Conservation (phyloP, 345 rosid species). For the Psidium guajava region DNA sequence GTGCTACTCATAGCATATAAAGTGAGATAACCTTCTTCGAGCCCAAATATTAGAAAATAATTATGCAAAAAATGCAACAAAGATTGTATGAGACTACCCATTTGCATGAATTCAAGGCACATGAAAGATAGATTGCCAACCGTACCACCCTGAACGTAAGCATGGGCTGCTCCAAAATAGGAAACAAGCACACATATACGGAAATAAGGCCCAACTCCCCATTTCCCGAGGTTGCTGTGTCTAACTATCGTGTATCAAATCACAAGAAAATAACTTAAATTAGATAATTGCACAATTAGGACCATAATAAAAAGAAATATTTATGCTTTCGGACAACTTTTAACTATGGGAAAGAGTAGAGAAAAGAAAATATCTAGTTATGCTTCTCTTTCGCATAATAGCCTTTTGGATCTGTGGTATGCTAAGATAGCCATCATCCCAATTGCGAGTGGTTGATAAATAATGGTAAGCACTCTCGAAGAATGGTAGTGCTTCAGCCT, state of each 20-base stretch:
- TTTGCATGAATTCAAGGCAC: constrained; percentile 81
- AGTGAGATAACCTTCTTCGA: too few species aligned
- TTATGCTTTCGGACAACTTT: constrained; percentile 14
- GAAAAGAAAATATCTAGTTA: constrained; percentile 52
- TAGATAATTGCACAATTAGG: too few species aligned
- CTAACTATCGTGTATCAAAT: constrained; percentile 42
- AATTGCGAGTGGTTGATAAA: constrained; percentile 66
- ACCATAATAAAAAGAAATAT: too few species aligned
- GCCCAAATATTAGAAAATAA: too few species aligned
- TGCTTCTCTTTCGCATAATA: constrained; percentile 38
- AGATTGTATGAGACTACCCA: not conserved
- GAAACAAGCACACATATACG: constrained; percentile 47
- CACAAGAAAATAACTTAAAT: too few species aligned
- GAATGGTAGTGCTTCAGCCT: constrained; percentile 64
- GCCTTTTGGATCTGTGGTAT: constrained; percentile 55
- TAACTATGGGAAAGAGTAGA: constrained; percentile 54
- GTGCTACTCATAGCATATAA: too few species aligned
- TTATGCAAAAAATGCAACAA: too few species aligned
- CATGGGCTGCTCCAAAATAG: constrained; percentile 63
- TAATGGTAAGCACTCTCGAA: constrained; percentile 70
- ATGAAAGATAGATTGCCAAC: constrained; percentile 75
- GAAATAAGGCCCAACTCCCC: constrained; percentile 51
- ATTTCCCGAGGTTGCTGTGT: constrained; percentile 53
- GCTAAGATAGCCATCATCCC: constrained; percentile 52
- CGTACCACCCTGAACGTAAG: constrained; percentile 77